Conservation (phyloP, 768 basidiomycete species). For the Panellus pusillus region DNA sequence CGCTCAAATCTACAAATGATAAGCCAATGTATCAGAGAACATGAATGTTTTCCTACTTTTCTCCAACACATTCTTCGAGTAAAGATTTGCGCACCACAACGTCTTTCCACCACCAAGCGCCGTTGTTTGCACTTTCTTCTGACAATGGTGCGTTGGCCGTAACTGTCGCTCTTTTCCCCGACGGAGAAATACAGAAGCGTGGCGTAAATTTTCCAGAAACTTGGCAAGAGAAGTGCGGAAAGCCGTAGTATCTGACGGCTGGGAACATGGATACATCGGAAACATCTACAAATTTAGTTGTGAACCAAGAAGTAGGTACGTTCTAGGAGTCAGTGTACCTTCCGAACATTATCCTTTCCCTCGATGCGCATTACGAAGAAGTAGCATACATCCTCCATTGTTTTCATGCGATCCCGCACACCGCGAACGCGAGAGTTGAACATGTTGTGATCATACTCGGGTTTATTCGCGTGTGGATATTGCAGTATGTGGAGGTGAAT, state of each 20-base stretch:
- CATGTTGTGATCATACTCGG: constrained; percentile 50
- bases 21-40: neutral
- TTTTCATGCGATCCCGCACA: constrained; percentile 49
- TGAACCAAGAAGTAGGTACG: neutral
- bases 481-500: constrained; percentile 55
- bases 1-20: constrained; percentile 46
- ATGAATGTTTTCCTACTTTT: constrained; percentile 34
- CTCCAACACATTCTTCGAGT: constrained; percentile 54
- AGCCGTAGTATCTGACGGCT: constrained; percentile 51
- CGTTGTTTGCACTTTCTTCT: constrained; percentile 15
- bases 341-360: constrained; percentile 28
- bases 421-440: constrained; percentile 46
- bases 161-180: neutral
- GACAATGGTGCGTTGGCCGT: constrained; percentile 14
- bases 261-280: constrained; percentile 50
- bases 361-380: constrained; percentile 50
- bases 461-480: constrained; percentile 46
- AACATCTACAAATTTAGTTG: constrained; percentile 35
- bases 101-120: constrained; percentile 56
- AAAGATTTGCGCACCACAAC: constrained; percentile 55
- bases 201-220: constrained; percentile 49
- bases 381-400: constrained; percentile 52
- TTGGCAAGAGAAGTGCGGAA: constrained; percentile 53
- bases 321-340: constrained; percentile 20
- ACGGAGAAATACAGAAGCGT: constrained; percentile 34